These are phyloP conservation scores for Hyphopichia khmerensis DNA, from an alignment of 1,139 yeast species.

Conservation along the genomic window DNA sequence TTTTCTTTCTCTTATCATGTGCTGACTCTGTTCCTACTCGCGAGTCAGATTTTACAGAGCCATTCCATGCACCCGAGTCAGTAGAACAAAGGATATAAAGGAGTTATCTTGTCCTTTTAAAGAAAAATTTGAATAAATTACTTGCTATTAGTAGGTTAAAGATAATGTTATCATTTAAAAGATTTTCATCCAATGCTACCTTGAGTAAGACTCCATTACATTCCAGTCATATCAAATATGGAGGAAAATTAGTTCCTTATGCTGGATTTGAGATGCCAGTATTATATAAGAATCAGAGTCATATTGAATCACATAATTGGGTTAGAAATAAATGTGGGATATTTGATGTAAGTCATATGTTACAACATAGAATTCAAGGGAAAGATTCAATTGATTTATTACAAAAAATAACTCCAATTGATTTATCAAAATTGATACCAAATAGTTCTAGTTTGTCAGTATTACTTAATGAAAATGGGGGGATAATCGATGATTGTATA, in stretches of 20 bases:
- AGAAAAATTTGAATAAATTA: too few species aligned
- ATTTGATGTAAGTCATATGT: constrained; percentile 94
- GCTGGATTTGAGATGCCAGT: constrained; percentile 97
- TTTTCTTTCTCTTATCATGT: too few species aligned
- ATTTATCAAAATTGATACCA: constrained; percentile 53
- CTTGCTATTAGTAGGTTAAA: too few species aligned
- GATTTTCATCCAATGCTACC: constrained; percentile 26
- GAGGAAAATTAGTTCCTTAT: constrained; percentile 91
- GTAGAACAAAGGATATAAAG: too few species aligned
- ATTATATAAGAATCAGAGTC: constrained; percentile 75
- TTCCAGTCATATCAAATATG: constrained; percentile 72
- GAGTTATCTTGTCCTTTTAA: too few species aligned
- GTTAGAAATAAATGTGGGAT: constrained; percentile 84
- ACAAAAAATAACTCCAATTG: constrained; percentile 84
- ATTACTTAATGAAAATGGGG: constrained; percentile 69
- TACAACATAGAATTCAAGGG: constrained; percentile 80
- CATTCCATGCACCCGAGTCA: too few species aligned
- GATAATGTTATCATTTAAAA: constrained; percentile 19
- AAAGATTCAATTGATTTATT: constrained; percentile 65
- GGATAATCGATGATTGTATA: constrained; percentile 91
- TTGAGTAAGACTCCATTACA: constrained; percentile 73
- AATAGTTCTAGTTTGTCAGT: constrained; percentile 77
- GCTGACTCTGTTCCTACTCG: too few species aligned
- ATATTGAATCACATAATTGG: constrained; percentile 93
- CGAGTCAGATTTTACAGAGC: too few species aligned